Evolutionary conservation across 1,139 yeast genomes (phyloP), one percentile per base, ranked within the genome.

Genomic region (Candida frijolesensis): DNA sequence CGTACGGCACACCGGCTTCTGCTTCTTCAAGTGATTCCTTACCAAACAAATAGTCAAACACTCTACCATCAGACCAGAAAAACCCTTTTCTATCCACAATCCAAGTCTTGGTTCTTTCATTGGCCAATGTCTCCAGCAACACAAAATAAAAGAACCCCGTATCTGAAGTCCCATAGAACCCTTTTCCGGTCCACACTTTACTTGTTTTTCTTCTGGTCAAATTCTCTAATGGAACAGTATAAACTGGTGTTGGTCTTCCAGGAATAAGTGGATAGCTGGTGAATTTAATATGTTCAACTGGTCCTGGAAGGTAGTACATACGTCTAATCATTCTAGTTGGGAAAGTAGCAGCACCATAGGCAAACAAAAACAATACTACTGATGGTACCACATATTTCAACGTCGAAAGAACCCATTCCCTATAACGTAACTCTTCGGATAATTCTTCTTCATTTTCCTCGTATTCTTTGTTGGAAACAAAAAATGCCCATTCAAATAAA

Each of bases 61-160:
- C 87, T 52, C 96, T 76, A 7, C 96, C 96, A 65, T 89, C 96
- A 33, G 94, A 90, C 96, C 96, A 89, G 70, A 88, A 89, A 76
- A 73, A 88, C 15, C 96, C 96, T 60, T 84, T 85, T 57, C 96
- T 76, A 64, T 89, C 96, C 19, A 89, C 85, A 16, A 88, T 74
- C 91, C 94, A 89, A 45, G 87, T 89, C 46, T 80, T 73, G n/a
- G 50, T 49, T 29, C 54, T 56, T 51, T 75, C 73, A 47, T 72
- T 70, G 4, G 49, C 37, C 16, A 61, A 58, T 3, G 62, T 51
- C 60, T 88, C 94, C 64, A 80, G 83, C 54, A 89, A 68, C 42
- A 87, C 80, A 64, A 89, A 87, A 73, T 86, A 85, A 65, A 89
- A 89, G 51, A 88, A 77, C 5, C 88, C 78, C 44, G 84, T 80